Percentiles rank a stretch among this genome's conserved stretches.
These are phyloP conservation scores for Neltuma alba DNA, from an alignment of 306 rosid species.

Conservation along the genomic window DNA sequence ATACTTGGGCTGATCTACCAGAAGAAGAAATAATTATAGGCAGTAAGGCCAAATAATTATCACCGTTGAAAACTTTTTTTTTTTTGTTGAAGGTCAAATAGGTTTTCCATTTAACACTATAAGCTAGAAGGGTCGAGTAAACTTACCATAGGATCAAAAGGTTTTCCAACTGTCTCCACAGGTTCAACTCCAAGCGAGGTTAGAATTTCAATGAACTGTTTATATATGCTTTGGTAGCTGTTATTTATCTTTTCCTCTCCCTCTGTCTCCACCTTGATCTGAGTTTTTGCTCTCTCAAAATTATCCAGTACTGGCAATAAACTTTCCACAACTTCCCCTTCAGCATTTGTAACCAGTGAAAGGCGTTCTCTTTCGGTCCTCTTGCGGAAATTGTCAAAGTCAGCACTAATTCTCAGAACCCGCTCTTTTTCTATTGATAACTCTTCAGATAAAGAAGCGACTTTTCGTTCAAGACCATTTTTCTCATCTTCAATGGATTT, in stretches of 20 bases:
- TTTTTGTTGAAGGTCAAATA: slow-evolving; percentile 12
- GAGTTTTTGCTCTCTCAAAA: slow-evolving; percentile 93
- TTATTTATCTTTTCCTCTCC: slow-evolving; percentile 88
- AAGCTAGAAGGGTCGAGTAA: slow-evolving; percentile 29
- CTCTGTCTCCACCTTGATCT: slow-evolving; percentile 88
- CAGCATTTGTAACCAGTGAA: slow-evolving; percentile 83
- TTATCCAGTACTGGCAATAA: slow-evolving; percentile 82
- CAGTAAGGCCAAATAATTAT: neutral
- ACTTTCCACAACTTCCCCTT: slow-evolving; percentile 91
- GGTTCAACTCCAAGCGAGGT: slow-evolving; percentile 76
- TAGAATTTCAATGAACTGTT: slow-evolving; percentile 82
- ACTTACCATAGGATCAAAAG: slow-evolving; percentile 96
- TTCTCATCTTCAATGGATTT: slow-evolving; percentile 79
- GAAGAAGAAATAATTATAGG: neutral
- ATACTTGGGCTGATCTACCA: neutral
- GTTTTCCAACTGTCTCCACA: slow-evolving; percentile 80
- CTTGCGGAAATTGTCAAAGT: slow-evolving; percentile 94
- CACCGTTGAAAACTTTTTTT: neutral
- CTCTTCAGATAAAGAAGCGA: slow-evolving; percentile 65
- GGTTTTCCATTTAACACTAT: neutral
- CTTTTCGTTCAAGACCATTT: slow-evolving; percentile 52
- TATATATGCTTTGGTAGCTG: slow-evolving; percentile 92
- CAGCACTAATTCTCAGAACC: slow-evolving; percentile 87
- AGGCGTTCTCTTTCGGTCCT: slow-evolving; percentile 92
- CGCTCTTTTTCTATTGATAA: slow-evolving; percentile 66